Percentiles rank a stretch among this genome's conserved stretches.
Evolutionary conservation across 2,329 filamentous ascomycete species (phyloP).

Genomic region (Aureobasidium leucospermi): DNA sequence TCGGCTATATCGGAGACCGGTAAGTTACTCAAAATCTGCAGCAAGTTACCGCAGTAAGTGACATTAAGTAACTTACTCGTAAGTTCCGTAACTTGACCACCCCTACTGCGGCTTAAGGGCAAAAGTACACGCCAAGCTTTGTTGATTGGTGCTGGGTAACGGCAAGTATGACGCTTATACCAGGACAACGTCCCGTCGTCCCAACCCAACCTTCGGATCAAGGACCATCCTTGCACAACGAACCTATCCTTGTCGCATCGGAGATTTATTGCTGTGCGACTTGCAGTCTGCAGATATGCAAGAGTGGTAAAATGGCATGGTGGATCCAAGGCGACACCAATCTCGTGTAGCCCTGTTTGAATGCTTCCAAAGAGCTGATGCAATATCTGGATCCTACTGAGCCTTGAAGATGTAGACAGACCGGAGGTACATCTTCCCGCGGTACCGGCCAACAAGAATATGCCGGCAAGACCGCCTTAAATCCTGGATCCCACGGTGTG

Average conservation of each 20-base stretch:
- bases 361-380: neutral
- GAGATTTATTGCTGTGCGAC: constrained; percentile 7
- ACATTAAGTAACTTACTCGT: no score
- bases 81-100: no score
- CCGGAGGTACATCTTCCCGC: neutral
- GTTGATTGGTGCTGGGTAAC: neutral
- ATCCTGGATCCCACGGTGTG: neutral
- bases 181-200: neutral
- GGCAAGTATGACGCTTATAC: constrained; percentile 7
- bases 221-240: constrained; percentile 7
- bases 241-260: neutral
- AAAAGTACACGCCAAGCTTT: neutral
- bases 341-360: neutral
- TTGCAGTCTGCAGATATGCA: constrained; percentile 5
- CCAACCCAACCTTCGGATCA: neutral
- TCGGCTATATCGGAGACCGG: no score
- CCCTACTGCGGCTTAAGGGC: neutral
- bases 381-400: neutral
- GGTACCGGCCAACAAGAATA: neutral
- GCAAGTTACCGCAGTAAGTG: no score
- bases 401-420: neutral
- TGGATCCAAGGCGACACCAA: neutral
- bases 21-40: no score
- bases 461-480: neutral
- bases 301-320: neutral